Conservation (phyloP, 371 early-diverging fungal genomes). For the Cokeromyces recurvatus region DNA sequence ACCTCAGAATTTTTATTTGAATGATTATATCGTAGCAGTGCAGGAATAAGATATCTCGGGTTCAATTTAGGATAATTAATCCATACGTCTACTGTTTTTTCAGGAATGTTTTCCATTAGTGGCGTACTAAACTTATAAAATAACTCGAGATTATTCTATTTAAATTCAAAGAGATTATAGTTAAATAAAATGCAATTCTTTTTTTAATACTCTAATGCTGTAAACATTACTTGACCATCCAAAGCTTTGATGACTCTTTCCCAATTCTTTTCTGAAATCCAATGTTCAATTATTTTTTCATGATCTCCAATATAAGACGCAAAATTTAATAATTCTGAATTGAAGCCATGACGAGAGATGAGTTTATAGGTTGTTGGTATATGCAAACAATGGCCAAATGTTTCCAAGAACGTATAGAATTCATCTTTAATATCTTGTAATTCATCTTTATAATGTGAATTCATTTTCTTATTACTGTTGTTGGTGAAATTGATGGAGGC, state of each 20-base stretch:
- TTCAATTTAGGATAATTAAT: conserved; percentile 79
- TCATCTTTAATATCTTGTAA: conserved; percentile 55
- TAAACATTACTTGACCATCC: conserved; percentile 70
- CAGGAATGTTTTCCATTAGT: conserved; percentile 78
- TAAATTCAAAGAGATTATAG: background rate
- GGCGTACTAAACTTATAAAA: conserved; percentile 83
- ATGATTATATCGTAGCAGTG: conserved; percentile 77
- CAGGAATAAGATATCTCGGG: conserved; percentile 82
- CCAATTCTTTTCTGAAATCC: conserved; percentile 74
- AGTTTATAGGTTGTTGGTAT: conserved; percentile 69
- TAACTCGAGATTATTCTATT: conserved; percentile 63
- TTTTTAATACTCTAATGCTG: no score
- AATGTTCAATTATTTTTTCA: conserved; percentile 75
- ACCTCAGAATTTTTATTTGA: conserved; percentile 7
- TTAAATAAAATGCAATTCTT: background rate
- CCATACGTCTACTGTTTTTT: conserved; percentile 77
- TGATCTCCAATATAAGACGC: conserved; percentile 77
- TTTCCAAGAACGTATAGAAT: conserved; percentile 65
- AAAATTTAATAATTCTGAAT: conserved; percentile 70
- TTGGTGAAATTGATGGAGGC: conserved; percentile 37
- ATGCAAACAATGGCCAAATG: conserved; percentile 60
- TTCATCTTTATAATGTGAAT: conserved; percentile 45
- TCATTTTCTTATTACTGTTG: no score
- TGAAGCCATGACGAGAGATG: conserved; percentile 80
- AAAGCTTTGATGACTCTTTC: conserved; percentile 70